phyloP scores from a whole-genome alignment of 495 filamentous ascomycete genomes.

The Talaromyces trachyspermus region DNA sequence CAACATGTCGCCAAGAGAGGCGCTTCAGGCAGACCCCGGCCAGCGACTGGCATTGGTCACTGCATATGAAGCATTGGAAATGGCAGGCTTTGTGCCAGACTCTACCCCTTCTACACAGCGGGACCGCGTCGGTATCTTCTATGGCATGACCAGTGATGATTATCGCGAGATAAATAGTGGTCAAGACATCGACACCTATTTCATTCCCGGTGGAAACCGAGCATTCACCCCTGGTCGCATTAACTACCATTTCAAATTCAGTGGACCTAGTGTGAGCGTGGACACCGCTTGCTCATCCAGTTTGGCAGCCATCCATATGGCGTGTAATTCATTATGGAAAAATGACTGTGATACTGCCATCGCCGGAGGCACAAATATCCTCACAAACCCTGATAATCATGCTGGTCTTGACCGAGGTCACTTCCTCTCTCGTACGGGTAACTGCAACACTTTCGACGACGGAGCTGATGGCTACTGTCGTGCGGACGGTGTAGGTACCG shows the following conservation, averaged over 20 bases:
- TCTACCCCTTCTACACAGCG: slow-evolving; percentile 76
- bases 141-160: slow-evolving; percentile 88
- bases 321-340: slow-evolving; percentile 72
- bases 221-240: slow-evolving; percentile 86
- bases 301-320: slow-evolving; percentile 74
- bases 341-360: slow-evolving; percentile 82
- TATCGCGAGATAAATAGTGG: slow-evolving; percentile 87
- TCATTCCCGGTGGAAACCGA: slow-evolving; percentile 80
- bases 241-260: slow-evolving; percentile 84
- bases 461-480: slow-evolving; percentile 73
- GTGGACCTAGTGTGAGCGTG: slow-evolving; percentile 74
- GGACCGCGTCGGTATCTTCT: slow-evolving; percentile 84
- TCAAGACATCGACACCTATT: slow-evolving; percentile 89
- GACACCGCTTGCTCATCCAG: slow-evolving; percentile 90
- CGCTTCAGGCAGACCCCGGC: slow-evolving; percentile 81
- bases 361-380: slow-evolving; percentile 70
- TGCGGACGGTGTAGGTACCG: slow-evolving; percentile 62
- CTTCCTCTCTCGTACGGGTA: slow-evolving; percentile 71
- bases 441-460: slow-evolving; percentile 75
- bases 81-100: slow-evolving; percentile 83
- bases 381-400: slow-evolving; percentile 83
- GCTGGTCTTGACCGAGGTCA: slow-evolving; percentile 75
- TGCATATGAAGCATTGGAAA: slow-evolving; percentile 86
- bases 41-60: slow-evolving; percentile 77
- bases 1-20: slow-evolving; percentile 94